Evolutionary conservation across 2,329 filamentous ascomycete genomes (phyloP), one percentile per base, ranked within the genome.

Genomic region (Seiridium unicorne): DNA sequence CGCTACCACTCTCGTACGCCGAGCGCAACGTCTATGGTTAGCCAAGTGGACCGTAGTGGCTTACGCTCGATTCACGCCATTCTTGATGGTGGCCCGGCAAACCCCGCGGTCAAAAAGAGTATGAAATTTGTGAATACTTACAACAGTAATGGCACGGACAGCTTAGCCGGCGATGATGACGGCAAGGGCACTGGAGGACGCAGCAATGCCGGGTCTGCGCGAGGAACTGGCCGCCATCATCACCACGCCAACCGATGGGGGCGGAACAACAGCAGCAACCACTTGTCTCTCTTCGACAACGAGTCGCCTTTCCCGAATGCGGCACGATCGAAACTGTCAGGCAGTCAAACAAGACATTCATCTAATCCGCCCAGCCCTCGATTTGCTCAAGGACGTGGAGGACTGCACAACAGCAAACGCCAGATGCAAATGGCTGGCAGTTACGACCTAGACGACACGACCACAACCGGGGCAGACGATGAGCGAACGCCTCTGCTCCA

Each of bases 101-200:
- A 76, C 26, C 68, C 90, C 18, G 84, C 84, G 7, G 85, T 89
- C 66, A 97, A 96, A 77, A 93, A 92, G 78, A 96, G 90, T 76
- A 97, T 97, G 92, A 98, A 97, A 70, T 98, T 98, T 71, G 90
- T 91, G 60, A 94, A 92, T 73, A 87, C 89, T 1, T 92, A 91
- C 74, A 88, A 81, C 65, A 87, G 83, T 64, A 86, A 84, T 63
- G 78, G 77, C 44, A 81, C 76, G 51, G 83, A 85, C 40, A 78
- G 73, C 60, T 64, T 77, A 26, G 83, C 88, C 55, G 88, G 83
- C 54, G 89, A 93, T 18, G 86, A 89, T 60, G 87, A 88, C 57
- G 88, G 88, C 13, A 85, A 85, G 64, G 86, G 87, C 59, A 85
- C 82, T 31, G 80, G 81, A 13, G 40, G 57, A 13, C 82, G 88